Evolutionary conservation across 257 asterid genomes (phyloP), one percentile per base, ranked within the genome.

Genomic region (Scutellaria minor): DNA sequence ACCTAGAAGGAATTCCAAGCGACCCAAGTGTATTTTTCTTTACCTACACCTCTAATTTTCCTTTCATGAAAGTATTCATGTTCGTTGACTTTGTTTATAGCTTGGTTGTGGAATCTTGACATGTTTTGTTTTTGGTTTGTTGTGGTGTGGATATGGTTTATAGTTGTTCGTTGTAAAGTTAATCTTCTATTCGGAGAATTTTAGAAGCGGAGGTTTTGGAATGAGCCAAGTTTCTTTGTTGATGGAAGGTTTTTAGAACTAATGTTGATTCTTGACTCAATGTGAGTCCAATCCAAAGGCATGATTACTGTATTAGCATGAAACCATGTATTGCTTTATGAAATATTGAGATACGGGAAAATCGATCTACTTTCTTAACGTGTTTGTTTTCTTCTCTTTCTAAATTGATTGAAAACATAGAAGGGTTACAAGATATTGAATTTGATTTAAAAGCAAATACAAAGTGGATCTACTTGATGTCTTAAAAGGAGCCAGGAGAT

Each of bases 1-100:
- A 9, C 78, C 90, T 39, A 80, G 92, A 79, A 84, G 96, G 68
- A 88, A 84, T 77, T 93, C 98, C 70, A 91, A 86, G 90, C 78
- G 98, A 40, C 96, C 98, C 35, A 91, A 93, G 82, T 93, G 98
- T 92, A 74, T 22, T 14, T 57, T 68, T 66, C 65, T 40, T 40
- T 54, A 7, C 71, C 53, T 8, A 5, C 27, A 0, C 27, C 31
- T 15, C 24, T 5, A 5, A 27, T 10, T 24, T 11, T 40, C 53
- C 20, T 5, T 31, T 24, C 50, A 54, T 39, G 1, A 20, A 11
- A 20, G 12, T 5, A 24, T 14, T 41, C 8, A 18, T 59, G 2
- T 61, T 56, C 14, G 0, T 42, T 65, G 55, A 58, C 37, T 48
- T 14, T 14, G 55, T 24, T 7, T 47, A 13, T 54, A 66, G 45